Evolutionary conservation across 148 eudicot species (phyloP), one percentile per base, ranked within the genome.

Genomic region (Tetragonia tetragonoides): DNA sequence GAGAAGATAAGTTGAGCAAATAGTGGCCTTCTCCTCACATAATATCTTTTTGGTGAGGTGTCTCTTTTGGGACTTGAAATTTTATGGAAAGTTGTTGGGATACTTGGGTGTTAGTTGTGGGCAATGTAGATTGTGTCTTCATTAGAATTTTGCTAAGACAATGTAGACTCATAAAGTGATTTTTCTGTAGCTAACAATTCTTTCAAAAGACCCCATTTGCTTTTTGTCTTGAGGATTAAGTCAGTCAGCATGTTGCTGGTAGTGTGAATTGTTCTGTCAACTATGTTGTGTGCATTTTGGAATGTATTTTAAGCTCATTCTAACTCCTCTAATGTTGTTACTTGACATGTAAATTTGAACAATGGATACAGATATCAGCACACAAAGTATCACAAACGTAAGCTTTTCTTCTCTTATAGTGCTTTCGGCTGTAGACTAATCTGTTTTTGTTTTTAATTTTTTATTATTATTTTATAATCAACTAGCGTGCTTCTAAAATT

Each of bases 361-460:
- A 75, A 79, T 82, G 78, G 80, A 78, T 82, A 82, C 93, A 95
- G 99, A 78, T 95, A 95, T 82, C 99, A 95, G 86, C 99, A 95
- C 81, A 95, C 99, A 17, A 95, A 95, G 87, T 95, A 93, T 84
- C 99, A 95, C 84, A 95, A 95, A 72, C 99, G 97, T 95, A 88
- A 91, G 97, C 81, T 65, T 73, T 42, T 70, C 34, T 51, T 66
- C 57, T 70, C 44, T 77, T 73, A 38, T 56, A 59, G 51, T 38
- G 37, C 68, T 63, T 78, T 3, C n/a, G 0, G 47, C 64, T 60
- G 64, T 60, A 60, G 10, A 0, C 28, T 60, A 10, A 17, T 57
- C 56, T 18, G 17, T 40, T 39, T 59, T 73, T 37, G 34, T 28
- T 28, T 28, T 28, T 28, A n/a, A n/a, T n/a, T n/a, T n/a, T n/a